A percentile compares a stretch with the other conserved stretches of the same genome.
phyloP scores from a whole-genome alignment of 1,284 basidiomycete genomes.

The Cutaneotrichosporon sp. region DNA sequence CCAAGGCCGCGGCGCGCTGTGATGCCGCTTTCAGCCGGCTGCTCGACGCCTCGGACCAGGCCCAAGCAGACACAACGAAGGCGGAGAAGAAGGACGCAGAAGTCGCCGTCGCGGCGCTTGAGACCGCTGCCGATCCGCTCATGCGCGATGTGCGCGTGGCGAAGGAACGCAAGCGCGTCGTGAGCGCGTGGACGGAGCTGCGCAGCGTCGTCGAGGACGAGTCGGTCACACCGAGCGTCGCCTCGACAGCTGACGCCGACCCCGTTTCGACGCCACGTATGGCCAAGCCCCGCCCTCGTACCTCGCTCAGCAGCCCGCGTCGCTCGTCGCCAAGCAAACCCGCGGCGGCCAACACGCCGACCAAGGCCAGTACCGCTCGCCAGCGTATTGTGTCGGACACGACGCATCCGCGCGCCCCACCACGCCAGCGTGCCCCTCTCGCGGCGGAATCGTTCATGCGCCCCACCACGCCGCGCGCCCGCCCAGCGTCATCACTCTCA shows the following conservation, averaged over 20 bases:
- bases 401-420: background rate
- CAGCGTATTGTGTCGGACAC: background rate
- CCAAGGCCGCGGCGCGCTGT: conserved; percentile 15
- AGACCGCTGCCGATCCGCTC: conserved; percentile 9
- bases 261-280: background rate
- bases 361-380: background rate
- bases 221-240: background rate
- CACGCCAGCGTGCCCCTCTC: conserved; percentile 11
- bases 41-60: conserved; percentile 23
- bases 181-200: conserved; percentile 22
- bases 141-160: conserved; percentile 21
- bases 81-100: conserved; percentile 4
- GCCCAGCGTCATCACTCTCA: background rate
- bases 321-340: too few relatives aligned
- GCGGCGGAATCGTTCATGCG: background rate
- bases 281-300: background rate
- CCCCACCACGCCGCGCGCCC: background rate
- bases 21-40: conserved; percentile 25
- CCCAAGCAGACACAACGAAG: background rate
- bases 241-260: background rate
- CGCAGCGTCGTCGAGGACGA: conserved; percentile 17
- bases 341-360: background rate
- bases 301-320: too few relatives aligned
- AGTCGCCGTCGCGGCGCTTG: conserved; percentile 2
- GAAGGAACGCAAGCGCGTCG: conserved; percentile 19